Evolutionary conservation across 1,284 basidiomycete species (phyloP), one percentile per base, ranked within the genome.

Genomic region (Phlebopus sp.): DNA sequence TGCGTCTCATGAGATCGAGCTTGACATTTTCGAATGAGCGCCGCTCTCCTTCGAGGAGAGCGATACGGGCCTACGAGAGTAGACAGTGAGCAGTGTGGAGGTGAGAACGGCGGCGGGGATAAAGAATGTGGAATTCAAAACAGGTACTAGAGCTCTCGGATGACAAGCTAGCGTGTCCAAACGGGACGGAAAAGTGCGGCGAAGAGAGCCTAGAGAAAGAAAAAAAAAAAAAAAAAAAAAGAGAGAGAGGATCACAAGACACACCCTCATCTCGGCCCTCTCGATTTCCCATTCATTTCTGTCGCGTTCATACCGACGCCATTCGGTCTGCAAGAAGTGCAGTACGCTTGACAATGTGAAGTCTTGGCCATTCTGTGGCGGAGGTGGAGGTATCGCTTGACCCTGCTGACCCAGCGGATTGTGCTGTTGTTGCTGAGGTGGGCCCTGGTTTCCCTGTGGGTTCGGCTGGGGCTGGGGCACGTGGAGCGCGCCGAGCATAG

Each of bases 261-360:
- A 61, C 59, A 93, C 95, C 77, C 95, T 81, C 93, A 99, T 97
- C 72, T 99, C 96, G 30, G 97, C 96, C 58, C 96, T 78, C 73
- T 99, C 96, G 62, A 99, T 99, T 77, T 98, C 96, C 96, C 95
- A 99, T 71, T 98, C 95, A 68, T 99, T 99, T 60, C 96, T 82
- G 72, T 99, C 95, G 66, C 92, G 86, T 68, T 98, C 95, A 66
- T 93, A 95, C 52, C 92, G 79, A 53, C 97, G 79, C 92, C 95
- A 98, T 77, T 99, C 97, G 44, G 91, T 92, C 73, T 99, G 97
- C 41, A 99, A 79, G 69, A 94, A 98, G 73, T 99, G 96, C 51
- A 99, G 78, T 49, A 98, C 93, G 63, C 86, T 91, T 8, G 95
- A 94, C 50, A 99, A 84, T 37, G 90, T 96, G 70, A 90, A 92